Percentiles rank a stretch among this genome's conserved stretches.
Evolutionary conservation across 495 filamentous ascomycete species (phyloP).

Genomic region (Penicillium verhagenii): DNA sequence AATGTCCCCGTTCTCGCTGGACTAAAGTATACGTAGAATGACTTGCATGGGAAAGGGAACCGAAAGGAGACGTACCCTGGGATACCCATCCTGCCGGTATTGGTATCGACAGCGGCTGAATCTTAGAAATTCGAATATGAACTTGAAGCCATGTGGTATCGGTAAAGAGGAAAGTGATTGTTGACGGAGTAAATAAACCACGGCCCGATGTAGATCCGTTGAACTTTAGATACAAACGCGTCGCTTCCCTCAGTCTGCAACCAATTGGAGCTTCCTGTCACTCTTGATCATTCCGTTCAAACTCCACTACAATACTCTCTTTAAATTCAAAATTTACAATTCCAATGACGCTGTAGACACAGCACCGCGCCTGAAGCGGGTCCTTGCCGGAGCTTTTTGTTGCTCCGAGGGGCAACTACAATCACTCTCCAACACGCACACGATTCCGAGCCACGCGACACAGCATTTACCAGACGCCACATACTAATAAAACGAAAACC

Average conservation of each 20-base stretch:
- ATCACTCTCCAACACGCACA: slow-evolving; percentile 6
- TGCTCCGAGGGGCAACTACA: slow-evolving; percentile 16
- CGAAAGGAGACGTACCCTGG: slow-evolving; percentile 38
- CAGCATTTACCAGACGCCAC: slow-evolving; percentile 7
- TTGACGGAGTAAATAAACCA: slow-evolving; percentile 35
- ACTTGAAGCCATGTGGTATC: slow-evolving; percentile 13
- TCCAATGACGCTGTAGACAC: slow-evolving; percentile 12
- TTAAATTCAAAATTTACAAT: neutral
- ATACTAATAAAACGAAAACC: slow-evolving; percentile 1
- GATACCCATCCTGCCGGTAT: slow-evolving; percentile 37
- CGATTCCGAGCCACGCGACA: slow-evolving; percentile 7
- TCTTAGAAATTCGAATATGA: neutral
- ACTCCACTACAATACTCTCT: neutral
- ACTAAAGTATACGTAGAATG: slow-evolving; percentile 12
- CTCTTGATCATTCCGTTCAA: neutral
- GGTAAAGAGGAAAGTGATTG: slow-evolving; percentile 13
- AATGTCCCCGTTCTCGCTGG: too few relatives aligned
- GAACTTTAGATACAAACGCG: too few relatives aligned
- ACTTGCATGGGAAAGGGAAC: neutral
- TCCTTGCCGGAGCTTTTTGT: slow-evolving; percentile 7
- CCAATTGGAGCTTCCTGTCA: slow-evolving; percentile 2
- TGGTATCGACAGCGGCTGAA: neutral
- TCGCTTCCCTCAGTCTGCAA: too few relatives aligned
- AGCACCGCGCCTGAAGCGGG: slow-evolving; percentile 9
- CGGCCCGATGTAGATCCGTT: slow-evolving; percentile 49